phyloP scores from a whole-genome alignment of 345 rosid species.

The Excoecaria agallocha region DNA sequence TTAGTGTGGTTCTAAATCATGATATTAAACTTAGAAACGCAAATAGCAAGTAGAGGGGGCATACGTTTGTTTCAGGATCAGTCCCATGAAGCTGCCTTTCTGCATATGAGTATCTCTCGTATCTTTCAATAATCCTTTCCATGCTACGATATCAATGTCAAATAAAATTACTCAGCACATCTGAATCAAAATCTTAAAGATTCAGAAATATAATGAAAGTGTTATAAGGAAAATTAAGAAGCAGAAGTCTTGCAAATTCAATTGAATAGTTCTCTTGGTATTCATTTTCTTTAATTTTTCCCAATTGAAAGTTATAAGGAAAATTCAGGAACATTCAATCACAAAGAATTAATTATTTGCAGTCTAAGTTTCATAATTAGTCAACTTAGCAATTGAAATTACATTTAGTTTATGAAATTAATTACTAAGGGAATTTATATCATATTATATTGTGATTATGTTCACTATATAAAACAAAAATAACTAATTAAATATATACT shows the following conservation, averaged over 20 bases:
- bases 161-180: not conserved
- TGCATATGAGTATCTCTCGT: slow-evolving; percentile 75
- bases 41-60: not conserved
- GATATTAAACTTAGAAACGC: not conserved
- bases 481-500: too few species aligned
- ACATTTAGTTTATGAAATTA: too few species aligned
- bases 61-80: slow-evolving; percentile 45
- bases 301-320: too few species aligned
- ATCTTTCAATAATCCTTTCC: slow-evolving; percentile 91
- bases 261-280: too few species aligned
- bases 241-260: not conserved
- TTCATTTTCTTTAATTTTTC: too few species aligned
- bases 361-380: too few species aligned
- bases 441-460: too few species aligned
- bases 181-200: not conserved
- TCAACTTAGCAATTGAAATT: too few species aligned
- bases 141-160: slow-evolving; percentile 30
- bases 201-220: not conserved
- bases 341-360: too few species aligned
- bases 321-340: too few species aligned
- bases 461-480: too few species aligned
- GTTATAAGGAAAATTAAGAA: not conserved
- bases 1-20: not conserved
- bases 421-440: too few species aligned
- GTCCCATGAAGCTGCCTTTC: slow-evolving; percentile 62